Evolutionary conservation across 176 grass and related monocot genomes (phyloP), one percentile per base, ranked within the genome.

Genomic region (Oryza australiensis): DNA sequence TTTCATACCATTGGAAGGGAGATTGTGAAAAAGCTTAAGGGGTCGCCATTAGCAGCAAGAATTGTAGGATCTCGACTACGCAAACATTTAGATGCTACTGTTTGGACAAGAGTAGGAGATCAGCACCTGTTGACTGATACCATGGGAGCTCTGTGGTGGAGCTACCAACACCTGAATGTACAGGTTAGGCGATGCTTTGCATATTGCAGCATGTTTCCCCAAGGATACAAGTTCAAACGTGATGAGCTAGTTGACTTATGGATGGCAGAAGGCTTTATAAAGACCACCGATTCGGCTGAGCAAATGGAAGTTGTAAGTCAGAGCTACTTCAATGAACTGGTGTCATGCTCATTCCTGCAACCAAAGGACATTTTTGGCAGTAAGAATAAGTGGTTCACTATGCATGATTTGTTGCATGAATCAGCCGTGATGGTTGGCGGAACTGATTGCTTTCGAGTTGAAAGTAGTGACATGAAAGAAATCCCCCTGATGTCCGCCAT

Each of bases 351-450:
- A 15, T 90, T 86, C 62, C 70, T 86, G 15, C 78, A 82, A 12
- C 16, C 64, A 22, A 66, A 34, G 22, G 12, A 45, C 27, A 13
- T 28, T 22, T 2, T 37, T 38, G 16, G 23, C 60, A 5, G 1
- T 10, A 14, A 38, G 18, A 26, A 3, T 16, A 53, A 73, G 6
- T 5, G 38, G 20, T 67, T 75, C 41, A 66, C 4, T 40, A 66
- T 86, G 3, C 88, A 86, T 27, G 88, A 90, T 63, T 57, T 90
- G 20, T 6, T 82, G 15, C 86, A 73, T 72, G 78, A 80, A 70
- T 80, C 69, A 46, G 78, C 66, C 20, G 33, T 1, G 23, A 80
- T 16, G 78, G 46, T 40, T 70, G 30, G 46, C 28, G 66, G 46
- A 37, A 13, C 12, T 35, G 78, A 80, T 37, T 80, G 78, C n/a